Percentiles rank a stretch among this genome's conserved stretches.
Evolutionary conservation across 306 rosid species (phyloP).

Genomic region (Benincasa hispida): DNA sequence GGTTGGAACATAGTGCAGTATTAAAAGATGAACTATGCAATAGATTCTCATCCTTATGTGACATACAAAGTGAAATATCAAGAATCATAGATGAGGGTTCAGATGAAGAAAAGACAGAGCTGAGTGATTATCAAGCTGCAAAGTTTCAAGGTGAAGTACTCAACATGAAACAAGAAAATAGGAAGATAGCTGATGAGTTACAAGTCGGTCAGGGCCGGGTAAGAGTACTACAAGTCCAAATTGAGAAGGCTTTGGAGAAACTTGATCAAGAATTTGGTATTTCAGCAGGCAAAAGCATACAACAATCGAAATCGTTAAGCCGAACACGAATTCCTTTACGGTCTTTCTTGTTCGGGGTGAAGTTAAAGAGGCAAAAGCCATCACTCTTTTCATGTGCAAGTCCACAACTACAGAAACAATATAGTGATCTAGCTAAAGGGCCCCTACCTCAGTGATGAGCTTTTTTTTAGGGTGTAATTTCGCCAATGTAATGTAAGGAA

Average conservation of each 20-base stretch:
- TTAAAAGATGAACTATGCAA: conserved; percentile 59
- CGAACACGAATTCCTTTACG: conserved; percentile 46
- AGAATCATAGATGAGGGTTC: conserved; percentile 25
- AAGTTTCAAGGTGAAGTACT: conserved; percentile 92
- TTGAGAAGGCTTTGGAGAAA: conserved; percentile 42
- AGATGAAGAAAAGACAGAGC: conserved; percentile 14
- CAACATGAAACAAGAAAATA: conserved; percentile 73
- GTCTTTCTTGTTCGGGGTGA: conserved; percentile 81
- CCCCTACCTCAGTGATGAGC: conserved; percentile 8
- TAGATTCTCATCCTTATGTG: conserved; percentile 41
- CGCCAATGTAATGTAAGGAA: neutral
- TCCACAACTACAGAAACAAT: conserved; percentile 39
- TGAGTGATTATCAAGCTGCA: conserved; percentile 58
- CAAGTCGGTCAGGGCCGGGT: conserved; percentile 44
- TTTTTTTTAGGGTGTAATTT: neutral
- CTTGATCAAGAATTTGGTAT: conserved; percentile 38
- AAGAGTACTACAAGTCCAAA: conserved; percentile 30
- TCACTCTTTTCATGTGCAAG: conserved; percentile 38
- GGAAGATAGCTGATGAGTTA: conserved; percentile 49
- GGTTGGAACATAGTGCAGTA: conserved; percentile 61
- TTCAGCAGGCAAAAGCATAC: conserved; percentile 12
- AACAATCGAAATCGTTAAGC: conserved; percentile 13
- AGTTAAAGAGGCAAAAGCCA: conserved; percentile 53
- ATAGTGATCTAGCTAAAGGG: conserved; percentile 20
- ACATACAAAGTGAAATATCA: conserved; percentile 60